Percentiles rank a stretch among this genome's conserved stretches.
Evolutionary conservation across 1,284 basidiomycete species (phyloP).

Genomic region (Ustilago vetiveriae): DNA sequence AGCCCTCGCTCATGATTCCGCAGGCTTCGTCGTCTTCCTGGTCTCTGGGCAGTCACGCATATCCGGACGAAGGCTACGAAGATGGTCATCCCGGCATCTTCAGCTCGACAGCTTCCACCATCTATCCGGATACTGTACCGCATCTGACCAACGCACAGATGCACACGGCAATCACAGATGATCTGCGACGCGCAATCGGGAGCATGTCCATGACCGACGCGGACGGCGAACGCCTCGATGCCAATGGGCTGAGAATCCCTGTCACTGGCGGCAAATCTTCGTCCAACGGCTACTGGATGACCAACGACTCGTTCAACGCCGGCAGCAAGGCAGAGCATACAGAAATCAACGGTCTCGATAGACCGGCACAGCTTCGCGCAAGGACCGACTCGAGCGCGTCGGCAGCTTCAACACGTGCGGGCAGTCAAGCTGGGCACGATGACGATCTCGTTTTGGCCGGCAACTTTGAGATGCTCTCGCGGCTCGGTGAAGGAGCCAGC

Average conservation of each 20-base stretch:
- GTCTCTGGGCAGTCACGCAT: constrained; percentile 19
- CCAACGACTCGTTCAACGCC: constrained; percentile 9
- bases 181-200: constrained; percentile 58
- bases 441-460: constrained; percentile 66
- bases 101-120: constrained; percentile 35
- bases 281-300: constrained; percentile 41
- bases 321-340: constrained; percentile 3
- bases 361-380: constrained; percentile 6
- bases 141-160: constrained; percentile 48
- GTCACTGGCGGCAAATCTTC: constrained; percentile 32
- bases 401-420: constrained; percentile 20
- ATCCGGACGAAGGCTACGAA: constrained; percentile 49
- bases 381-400: constrained; percentile 26
- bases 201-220: constrained; percentile 47
- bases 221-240: constrained; percentile 38
- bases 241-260: constrained; percentile 37
- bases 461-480: constrained; percentile 76
- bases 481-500: constrained; percentile 93
- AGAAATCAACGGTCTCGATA: background rate
- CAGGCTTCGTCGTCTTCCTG: constrained; percentile 26
- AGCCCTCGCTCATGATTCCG: constrained; percentile 38
- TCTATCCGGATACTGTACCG: constrained; percentile 59
- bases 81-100: constrained; percentile 41
- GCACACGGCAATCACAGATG: constrained; percentile 56
- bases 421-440: constrained; percentile 26